Conservation (phyloP, 768 basidiomycete genomes). For the Naematelia aurantialba region DNA sequence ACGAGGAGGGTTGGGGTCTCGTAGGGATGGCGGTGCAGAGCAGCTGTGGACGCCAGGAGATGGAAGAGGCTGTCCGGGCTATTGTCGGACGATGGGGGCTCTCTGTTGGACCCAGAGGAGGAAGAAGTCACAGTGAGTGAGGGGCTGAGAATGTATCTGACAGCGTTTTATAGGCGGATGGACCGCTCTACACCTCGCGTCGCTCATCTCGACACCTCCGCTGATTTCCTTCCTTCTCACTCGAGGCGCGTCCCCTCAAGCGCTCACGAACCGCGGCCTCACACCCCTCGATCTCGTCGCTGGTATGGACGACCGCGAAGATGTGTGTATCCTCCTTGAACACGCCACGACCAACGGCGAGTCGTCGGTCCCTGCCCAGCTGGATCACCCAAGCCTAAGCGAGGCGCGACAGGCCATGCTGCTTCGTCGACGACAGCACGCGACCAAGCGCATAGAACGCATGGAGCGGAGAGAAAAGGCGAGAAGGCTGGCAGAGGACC, state of each 20-base stretch:
- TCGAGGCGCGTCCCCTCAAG: conserved; percentile 79
- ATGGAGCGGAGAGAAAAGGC: conserved; percentile 22
- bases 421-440: conserved; percentile 60
- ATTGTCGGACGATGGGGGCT: conserved; percentile 57
- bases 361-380: conserved; percentile 13
- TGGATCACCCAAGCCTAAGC: conserved; percentile 14
- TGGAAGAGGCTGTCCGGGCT: conserved; percentile 81
- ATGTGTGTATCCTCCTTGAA: conserved; percentile 78
- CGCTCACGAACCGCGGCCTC: conserved; percentile 69
- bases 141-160: conserved; percentile 34
- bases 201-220: conserved; percentile 80
- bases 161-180: conserved; percentile 75
- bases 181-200: conserved; percentile 91
- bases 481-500: conserved; percentile 14
- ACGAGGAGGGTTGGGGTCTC: conserved; percentile 77
- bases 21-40: conserved; percentile 43
- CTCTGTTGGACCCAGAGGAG: conserved; percentile 28
- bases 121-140: conserved; percentile 64
- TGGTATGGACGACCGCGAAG: conserved; percentile 72
- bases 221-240: conserved; percentile 88
- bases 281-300: conserved; percentile 87
- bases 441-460: conserved; percentile 5
- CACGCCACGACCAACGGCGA: conserved; percentile 56
- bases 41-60: conserved; percentile 79
- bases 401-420: conserved; percentile 56